Evolutionary conservation across 2,329 filamentous ascomycete genomes (phyloP).

Genomic region (Calonectria leucothoes): DNA sequence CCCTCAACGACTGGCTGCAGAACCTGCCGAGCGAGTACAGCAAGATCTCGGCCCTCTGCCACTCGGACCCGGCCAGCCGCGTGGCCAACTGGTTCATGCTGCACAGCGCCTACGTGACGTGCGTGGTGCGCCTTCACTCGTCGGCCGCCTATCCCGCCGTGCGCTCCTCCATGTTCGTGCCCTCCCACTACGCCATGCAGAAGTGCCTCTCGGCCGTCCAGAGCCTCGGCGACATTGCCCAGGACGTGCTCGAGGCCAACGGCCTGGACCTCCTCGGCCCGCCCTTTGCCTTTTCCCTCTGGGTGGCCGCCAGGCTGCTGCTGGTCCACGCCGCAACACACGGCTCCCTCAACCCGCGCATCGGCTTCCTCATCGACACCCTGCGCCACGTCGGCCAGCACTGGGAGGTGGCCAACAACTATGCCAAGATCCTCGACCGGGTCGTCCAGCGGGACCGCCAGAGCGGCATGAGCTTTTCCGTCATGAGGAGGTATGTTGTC

Average conservation of each 20-base stretch:
- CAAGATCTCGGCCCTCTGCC: slow-evolving; percentile 57
- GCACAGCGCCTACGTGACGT: slow-evolving; percentile 57
- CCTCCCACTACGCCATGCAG: slow-evolving; percentile 58
- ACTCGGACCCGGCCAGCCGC: slow-evolving; percentile 57
- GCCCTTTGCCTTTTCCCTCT: slow-evolving; percentile 57
- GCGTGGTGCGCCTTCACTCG: slow-evolving; percentile 57
- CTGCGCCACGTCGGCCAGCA: slow-evolving; percentile 54
- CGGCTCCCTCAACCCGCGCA: slow-evolving; percentile 50
- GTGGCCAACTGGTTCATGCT: slow-evolving; percentile 61
- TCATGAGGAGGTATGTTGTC: slow-evolving; percentile 53
- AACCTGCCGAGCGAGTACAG: slow-evolving; percentile 57
- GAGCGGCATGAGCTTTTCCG: slow-evolving; percentile 49
- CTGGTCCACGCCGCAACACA: slow-evolving; percentile 55
- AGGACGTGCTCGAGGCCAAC: slow-evolving; percentile 56
- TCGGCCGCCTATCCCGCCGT: slow-evolving; percentile 56
- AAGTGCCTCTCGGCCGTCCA: slow-evolving; percentile 57
- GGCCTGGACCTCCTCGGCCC: slow-evolving; percentile 56
- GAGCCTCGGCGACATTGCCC: slow-evolving; percentile 55
- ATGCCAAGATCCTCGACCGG: slow-evolving; percentile 54
- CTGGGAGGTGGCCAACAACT: slow-evolving; percentile 57
- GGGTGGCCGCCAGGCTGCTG: slow-evolving; percentile 55
- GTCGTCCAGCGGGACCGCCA: slow-evolving; percentile 51
- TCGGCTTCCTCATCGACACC: slow-evolving; percentile 58
- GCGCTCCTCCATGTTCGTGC: slow-evolving; percentile 54
- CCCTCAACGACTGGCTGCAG: slow-evolving; percentile 55